phyloP scores from a whole-genome alignment of 2,329 filamentous ascomycete genomes.

The Elsinoe ampelina region DNA sequence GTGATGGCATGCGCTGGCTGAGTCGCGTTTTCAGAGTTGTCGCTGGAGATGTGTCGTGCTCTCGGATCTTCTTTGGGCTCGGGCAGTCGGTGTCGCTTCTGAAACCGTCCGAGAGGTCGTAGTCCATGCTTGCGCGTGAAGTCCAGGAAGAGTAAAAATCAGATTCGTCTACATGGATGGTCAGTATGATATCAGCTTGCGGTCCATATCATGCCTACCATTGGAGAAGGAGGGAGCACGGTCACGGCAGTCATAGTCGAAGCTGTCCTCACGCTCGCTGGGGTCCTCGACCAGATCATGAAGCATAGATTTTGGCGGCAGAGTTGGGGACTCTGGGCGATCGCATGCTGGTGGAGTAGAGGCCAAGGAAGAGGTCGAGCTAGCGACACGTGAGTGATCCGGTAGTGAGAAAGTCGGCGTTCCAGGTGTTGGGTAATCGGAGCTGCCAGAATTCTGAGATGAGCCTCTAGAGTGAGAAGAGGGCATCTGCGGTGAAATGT shows the following conservation, averaged over 20 bases:
- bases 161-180: slow-evolving; percentile 2
- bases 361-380: slow-evolving; percentile 70
- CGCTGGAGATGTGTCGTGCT: slow-evolving; percentile 49
- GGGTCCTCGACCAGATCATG: slow-evolving; percentile 82
- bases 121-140: slow-evolving; percentile 43
- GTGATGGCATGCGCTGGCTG: slow-evolving; percentile 49
- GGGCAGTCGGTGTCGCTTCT: slow-evolving; percentile 50
- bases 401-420: slow-evolving; percentile 60
- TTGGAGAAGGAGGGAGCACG: slow-evolving; percentile 52
- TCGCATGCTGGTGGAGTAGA: slow-evolving; percentile 47
- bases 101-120: slow-evolving; percentile 54
- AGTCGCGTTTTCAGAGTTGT: slow-evolving; percentile 55
- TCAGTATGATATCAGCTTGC: not conserved
- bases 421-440: slow-evolving; percentile 59
- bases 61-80: slow-evolving; percentile 47
- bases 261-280: slow-evolving; percentile 53
- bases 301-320: slow-evolving; percentile 56
- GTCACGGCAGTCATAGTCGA: slow-evolving; percentile 25
- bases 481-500: slow-evolving; percentile 4
- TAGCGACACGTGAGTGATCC: slow-evolving; percentile 57
- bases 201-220: slow-evolving; percentile 38
- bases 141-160: slow-evolving; percentile 16
- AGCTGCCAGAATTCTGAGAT: slow-evolving; percentile 29
- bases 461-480: slow-evolving; percentile 29
- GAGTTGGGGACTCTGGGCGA: slow-evolving; percentile 46